These are phyloP conservation scores for Hericium coralloides DNA, from an alignment of 768 basidiomycete species.

Conservation along the genomic window DNA sequence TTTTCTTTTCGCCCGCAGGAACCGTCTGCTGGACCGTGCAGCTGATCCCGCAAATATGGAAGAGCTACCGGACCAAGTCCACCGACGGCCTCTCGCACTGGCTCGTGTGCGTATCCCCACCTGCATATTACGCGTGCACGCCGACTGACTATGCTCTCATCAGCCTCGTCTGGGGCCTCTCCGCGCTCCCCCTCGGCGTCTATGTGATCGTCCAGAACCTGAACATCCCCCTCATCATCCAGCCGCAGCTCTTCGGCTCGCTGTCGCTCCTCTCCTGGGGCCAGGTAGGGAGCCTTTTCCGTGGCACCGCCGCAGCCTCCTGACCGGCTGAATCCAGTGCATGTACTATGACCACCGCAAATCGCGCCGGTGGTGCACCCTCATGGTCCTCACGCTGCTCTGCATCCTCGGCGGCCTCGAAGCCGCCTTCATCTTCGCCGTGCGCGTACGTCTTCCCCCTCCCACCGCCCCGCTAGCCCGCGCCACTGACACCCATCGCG, in stretches of 20 bases:
- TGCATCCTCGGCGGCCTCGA: constrained; percentile 48
- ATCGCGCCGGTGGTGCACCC: constrained; percentile 24
- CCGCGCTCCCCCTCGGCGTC: constrained; percentile 53
- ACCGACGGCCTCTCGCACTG: constrained; percentile 61
- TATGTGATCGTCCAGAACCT: constrained; percentile 58
- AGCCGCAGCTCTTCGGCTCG: constrained; percentile 56
- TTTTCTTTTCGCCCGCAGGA: not conserved
- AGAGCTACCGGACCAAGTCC: constrained; percentile 58
- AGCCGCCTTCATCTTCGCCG: constrained; percentile 46
- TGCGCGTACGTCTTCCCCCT: constrained; percentile 32
- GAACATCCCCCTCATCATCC: constrained; percentile 64
- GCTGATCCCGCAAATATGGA: constrained; percentile 64
- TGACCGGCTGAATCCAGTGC: constrained; percentile 34
- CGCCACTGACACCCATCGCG: not conserved
- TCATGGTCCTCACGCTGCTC: constrained; percentile 31
- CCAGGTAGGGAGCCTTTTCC: constrained; percentile 34
- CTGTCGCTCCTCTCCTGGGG: constrained; percentile 55
- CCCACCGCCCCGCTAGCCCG: not conserved
- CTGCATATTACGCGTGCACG: not conserved
- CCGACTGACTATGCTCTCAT: not conserved
- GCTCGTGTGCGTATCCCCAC: constrained; percentile 41
- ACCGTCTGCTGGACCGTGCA: constrained; percentile 61
- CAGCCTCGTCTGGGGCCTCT: constrained; percentile 54
- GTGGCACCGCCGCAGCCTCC: not conserved
- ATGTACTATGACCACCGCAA: constrained; percentile 50